A percentile compares a stretch with the other conserved stretches of the same genome.
phyloP scores from a whole-genome alignment of 768 basidiomycete genomes.

The Lactarius quietus region DNA sequence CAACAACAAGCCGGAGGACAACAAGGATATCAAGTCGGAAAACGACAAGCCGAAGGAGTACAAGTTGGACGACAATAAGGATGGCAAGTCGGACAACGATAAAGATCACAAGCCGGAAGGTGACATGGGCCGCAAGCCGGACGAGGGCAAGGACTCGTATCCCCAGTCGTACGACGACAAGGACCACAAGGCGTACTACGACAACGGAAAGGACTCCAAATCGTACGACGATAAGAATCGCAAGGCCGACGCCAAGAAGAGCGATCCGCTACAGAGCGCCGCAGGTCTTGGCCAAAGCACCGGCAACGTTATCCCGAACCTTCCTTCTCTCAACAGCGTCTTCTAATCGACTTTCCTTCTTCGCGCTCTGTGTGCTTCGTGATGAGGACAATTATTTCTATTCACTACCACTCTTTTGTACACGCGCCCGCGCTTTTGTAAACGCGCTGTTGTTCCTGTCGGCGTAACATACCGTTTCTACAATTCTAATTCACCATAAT shows the following conservation, averaged over 20 bases:
- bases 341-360: not conserved
- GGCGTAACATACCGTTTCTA: constrained; percentile 9
- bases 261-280: not conserved
- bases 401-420: constrained; percentile 4
- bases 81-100: not conserved
- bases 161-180: not conserved
- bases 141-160: not conserved
- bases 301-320: not conserved
- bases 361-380: not conserved
- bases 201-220: too few relatives aligned
- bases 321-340: not conserved
- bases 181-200: not conserved
- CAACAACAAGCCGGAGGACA: too few relatives aligned
- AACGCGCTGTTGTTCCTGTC: constrained; percentile 3
- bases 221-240: too few relatives aligned
- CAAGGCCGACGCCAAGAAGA: too few relatives aligned
- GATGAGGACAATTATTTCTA: constrained; percentile 4
- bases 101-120: not conserved
- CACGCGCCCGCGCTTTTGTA: not conserved
- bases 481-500: not conserved
- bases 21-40: not conserved
- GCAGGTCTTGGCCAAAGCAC: not conserved
- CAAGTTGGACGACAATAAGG: not conserved
- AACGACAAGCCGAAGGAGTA: not conserved
- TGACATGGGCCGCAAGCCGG: not conserved